Conservation (phyloP, 768 basidiomycete species). For the Rhizopogon rudus region DNA sequence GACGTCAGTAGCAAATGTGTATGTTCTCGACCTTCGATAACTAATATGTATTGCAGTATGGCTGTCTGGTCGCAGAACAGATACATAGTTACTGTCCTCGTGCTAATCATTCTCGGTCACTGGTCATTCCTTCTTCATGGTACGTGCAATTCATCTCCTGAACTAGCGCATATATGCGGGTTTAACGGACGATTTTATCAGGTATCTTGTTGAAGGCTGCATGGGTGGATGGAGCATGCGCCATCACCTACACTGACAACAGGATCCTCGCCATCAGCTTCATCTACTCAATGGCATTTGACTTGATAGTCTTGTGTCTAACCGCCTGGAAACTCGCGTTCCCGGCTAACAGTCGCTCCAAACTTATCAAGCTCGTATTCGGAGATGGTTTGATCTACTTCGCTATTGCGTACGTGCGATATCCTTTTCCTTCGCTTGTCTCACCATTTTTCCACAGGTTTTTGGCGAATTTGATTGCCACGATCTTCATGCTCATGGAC, state of each 20-base stretch:
- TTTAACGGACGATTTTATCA: conserved; percentile 13
- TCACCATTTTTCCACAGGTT: conserved; percentile 39
- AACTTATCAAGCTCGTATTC: conserved; percentile 62
- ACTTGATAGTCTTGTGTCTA: conserved; percentile 55
- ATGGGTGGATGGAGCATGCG: conserved; percentile 50
- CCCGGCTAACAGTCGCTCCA: conserved; percentile 42
- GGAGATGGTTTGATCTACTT: conserved; percentile 72
- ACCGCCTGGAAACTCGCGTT: conserved; percentile 58
- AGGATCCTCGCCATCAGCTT: conserved; percentile 58
- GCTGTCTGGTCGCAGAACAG: conserved; percentile 63
- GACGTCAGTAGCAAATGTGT: conserved; percentile 41
- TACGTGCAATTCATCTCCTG: conserved; percentile 17
- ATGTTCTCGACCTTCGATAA: not conserved
- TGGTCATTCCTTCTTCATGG: conserved; percentile 71
- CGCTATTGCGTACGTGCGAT: conserved; percentile 52
- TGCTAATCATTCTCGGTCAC: conserved; percentile 58
- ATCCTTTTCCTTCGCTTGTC: not conserved
- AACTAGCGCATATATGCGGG: not conserved
- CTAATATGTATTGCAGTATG: conserved; percentile 36
- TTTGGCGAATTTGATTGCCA: conserved; percentile 56
- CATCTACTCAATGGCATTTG: conserved; percentile 73
- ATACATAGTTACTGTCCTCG: conserved; percentile 47
- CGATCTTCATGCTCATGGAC: conserved; percentile 62
- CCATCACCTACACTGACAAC: conserved; percentile 55
- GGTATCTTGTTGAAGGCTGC: conserved; percentile 56